Evolutionary conservation across 192 early-diverging fungal genomes (phyloP), one percentile per base, ranked within the genome.

Genomic region (Umbelopsis isabellina): DNA sequence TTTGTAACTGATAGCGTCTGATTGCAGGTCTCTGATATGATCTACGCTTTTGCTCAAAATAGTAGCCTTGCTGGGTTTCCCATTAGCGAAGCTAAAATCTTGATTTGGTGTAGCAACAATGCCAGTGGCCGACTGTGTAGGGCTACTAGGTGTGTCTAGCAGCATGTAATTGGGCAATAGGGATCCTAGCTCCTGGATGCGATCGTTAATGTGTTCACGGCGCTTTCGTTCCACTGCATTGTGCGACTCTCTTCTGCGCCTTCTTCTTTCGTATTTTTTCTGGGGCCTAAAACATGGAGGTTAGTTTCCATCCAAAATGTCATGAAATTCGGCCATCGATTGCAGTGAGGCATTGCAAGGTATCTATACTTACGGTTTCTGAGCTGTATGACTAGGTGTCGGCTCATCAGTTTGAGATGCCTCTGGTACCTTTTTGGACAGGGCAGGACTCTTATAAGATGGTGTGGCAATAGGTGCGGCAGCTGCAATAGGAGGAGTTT

Each of bases 131-230:
- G 27, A 27, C 8, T 61, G 55, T 35, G 33, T 35, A 27, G 55
- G 55, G 30, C 55, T 61, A n/a, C 55, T 61, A 35, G 55, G 55
- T 61, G 55, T 35, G 18, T 61, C 55, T 6, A 61, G 55, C 44
- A 88, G 75, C 77, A 87, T 87, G 65, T 87, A 77, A 73, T 97
- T 92, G 44, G 97, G 97, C 50, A 99, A 82, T 49, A 99, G 78
- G 9, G 86, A 85, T 21, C 84, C 87, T 53, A 99, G 83, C 71
- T 99, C 97, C 49, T 88, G 92, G 70, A 99, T 99, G 76, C 94
- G 95, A 81, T 96, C 97, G 78, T 99, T 99, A 83, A 99, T 99
- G 79, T 96, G 94, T 75, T 99, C 96, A 55, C 96, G 87, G 20
- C 97, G 84, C 49, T 96, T 91, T 46, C 97, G 85, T 78, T 99